Conservation (phyloP, 495 filamentous ascomycete species). For the Polyplosphaeria fusca region DNA sequence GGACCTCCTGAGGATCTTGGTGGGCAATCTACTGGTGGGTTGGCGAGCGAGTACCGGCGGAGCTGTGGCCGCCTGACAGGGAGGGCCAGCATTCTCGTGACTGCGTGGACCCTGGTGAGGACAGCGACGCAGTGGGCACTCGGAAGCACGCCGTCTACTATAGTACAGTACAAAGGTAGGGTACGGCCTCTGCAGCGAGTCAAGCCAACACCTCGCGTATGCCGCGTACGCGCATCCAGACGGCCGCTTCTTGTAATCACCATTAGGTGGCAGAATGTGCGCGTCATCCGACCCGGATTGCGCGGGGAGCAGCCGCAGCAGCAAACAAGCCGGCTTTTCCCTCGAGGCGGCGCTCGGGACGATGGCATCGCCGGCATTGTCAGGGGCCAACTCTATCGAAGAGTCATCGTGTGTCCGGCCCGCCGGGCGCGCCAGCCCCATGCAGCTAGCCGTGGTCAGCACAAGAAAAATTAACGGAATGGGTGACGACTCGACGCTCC, state of each 20-base stretch:
- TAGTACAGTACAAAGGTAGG: background rate
- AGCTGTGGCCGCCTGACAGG: background rate
- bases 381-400: no score
- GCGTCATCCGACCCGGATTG: no score
- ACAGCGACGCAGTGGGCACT: background rate
- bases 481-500: slow-evolving; percentile 10
- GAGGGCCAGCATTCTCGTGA: background rate
- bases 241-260: no score
- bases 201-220: no score
- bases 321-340: no score
- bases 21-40: background rate
- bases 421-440: background rate
- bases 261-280: no score
- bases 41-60: background rate
- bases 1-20: background rate
- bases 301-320: no score
- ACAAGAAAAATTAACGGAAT: slow-evolving; percentile 24
- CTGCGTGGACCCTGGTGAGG: background rate
- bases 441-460: slow-evolving; percentile 6
- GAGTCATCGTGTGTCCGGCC: background rate
- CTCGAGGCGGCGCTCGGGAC: no score
- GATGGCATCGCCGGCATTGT: no score
- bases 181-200: no score
- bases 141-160: background rate
- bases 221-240: no score